Evolutionary conservation across 345 rosid species (phyloP).

Genomic region (Tarenaya hassleriana): DNA sequence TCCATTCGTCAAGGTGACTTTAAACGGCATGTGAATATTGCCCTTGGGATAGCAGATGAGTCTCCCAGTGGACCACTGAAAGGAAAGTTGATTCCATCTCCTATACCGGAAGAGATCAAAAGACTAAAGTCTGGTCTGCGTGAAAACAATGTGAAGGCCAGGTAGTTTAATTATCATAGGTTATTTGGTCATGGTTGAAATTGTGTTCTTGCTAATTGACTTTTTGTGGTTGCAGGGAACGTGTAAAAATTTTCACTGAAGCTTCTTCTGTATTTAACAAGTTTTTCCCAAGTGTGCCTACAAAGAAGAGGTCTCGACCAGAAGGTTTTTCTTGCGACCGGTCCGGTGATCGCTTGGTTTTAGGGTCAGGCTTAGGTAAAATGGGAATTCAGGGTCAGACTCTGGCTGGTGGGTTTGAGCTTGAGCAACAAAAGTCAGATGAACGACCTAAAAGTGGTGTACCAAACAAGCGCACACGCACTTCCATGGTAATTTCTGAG

Average conservation of each 20-base stretch:
- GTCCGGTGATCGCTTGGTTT: slow-evolving; percentile 53
- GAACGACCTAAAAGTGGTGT: slow-evolving; percentile 61
- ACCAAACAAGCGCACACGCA: slow-evolving; percentile 87
- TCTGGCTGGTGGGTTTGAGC: slow-evolving; percentile 51
- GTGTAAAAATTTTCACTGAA: slow-evolving; percentile 62
- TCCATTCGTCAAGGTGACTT: slow-evolving; percentile 68
- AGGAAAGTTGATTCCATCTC: slow-evolving; percentile 50
- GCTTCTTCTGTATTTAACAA: slow-evolving; percentile 78
- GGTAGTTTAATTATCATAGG: slow-evolving; percentile 48
- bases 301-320: slow-evolving; percentile 84
- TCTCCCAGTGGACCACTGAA: slow-evolving; percentile 49
- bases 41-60: slow-evolving; percentile 80
- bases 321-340: slow-evolving; percentile 64
- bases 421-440: slow-evolving; percentile 68
- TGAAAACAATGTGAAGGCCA: slow-evolving; percentile 64
- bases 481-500: slow-evolving; percentile 72
- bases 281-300: slow-evolving; percentile 57
- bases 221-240: slow-evolving; percentile 57
- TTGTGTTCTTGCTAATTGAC: slow-evolving; percentile 29
- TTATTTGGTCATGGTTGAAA: slow-evolving; percentile 16
- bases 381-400: slow-evolving; percentile 67
- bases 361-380: slow-evolving; percentile 57
- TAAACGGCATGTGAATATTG: slow-evolving; percentile 56
- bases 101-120: slow-evolving; percentile 72
- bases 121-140: slow-evolving; percentile 57